These are phyloP conservation scores for Elsinoe perseae DNA, from an alignment of 2,329 filamentous ascomycete species.

Conservation along the genomic window DNA sequence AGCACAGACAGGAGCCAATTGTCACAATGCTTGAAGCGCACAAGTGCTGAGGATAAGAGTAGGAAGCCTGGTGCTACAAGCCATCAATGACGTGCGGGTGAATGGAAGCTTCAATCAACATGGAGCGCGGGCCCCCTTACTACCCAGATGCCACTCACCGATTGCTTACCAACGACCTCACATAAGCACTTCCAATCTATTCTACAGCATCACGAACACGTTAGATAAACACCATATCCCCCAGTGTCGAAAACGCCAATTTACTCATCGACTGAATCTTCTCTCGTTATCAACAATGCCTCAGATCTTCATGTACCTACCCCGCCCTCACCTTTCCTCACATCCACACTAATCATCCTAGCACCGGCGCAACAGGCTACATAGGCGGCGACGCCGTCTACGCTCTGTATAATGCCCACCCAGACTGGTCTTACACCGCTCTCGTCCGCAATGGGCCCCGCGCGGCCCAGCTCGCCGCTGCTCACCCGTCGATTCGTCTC, in stretches of 20 bases:
- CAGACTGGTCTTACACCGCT: conserved; percentile 43
- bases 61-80: too few relatives aligned
- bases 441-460: conserved; percentile 38
- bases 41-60: too few relatives aligned
- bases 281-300: neutral
- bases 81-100: neutral
- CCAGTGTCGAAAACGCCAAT: neutral
- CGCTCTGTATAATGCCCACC: conserved; percentile 39
- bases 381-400: conserved; percentile 42
- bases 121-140: neutral
- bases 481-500: conserved; percentile 40
- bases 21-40: too few relatives aligned
- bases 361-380: conserved; percentile 29
- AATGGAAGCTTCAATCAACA: neutral
- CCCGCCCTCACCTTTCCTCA: neutral
- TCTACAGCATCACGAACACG: neutral
- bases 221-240: neutral
- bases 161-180: neutral
- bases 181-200: neutral
- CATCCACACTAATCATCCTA: neutral
- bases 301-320: conserved; percentile 3
- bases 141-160: neutral
- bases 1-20: too few relatives aligned
- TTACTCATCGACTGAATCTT: too few relatives aligned
- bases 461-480: conserved; percentile 14